Conservation (phyloP, 768 basidiomycete species). For the Fomitopsis serialis region DNA sequence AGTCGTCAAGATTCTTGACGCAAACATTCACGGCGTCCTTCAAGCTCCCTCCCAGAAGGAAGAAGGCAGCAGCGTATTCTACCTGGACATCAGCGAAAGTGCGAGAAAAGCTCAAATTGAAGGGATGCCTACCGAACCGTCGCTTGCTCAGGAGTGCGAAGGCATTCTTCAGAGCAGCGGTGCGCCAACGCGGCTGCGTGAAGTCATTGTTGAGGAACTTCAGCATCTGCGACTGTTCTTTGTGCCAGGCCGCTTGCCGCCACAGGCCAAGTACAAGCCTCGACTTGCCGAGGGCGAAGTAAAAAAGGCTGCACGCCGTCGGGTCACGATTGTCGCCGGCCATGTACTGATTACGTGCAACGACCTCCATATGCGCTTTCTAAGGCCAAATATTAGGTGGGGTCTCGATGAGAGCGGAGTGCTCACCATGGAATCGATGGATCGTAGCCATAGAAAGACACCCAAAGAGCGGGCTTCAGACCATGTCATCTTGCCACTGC, state of each 20-base stretch:
- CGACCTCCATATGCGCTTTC: constrained; percentile 77
- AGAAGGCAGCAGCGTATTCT: constrained; percentile 99
- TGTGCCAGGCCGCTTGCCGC: constrained; percentile 93
- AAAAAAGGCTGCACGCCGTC: constrained; percentile 82
- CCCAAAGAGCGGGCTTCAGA: constrained; percentile 82
- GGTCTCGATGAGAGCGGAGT: neutral
- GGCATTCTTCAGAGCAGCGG: constrained; percentile 94
- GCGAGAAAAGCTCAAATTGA: neutral
- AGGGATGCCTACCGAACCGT: constrained; percentile 69
- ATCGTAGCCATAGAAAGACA: constrained; percentile 83
- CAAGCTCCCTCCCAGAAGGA: constrained; percentile 82
- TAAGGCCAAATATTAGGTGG: constrained; percentile 26
- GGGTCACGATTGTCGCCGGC: constrained; percentile 84
- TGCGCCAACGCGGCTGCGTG: constrained; percentile 74
- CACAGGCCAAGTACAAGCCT: constrained; percentile 93
- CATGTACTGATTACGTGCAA: constrained; percentile 94
- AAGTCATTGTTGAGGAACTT: constrained; percentile 94
- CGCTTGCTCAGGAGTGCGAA: constrained; percentile 88
- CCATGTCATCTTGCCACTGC: constrained; percentile 87
- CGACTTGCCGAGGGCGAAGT: constrained; percentile 90
- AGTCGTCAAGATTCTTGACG: constrained; percentile 80
- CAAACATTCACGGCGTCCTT: constrained; percentile 93
- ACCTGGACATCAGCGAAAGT: constrained; percentile 7
- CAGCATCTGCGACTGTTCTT: constrained; percentile 83
- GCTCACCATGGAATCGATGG: constrained; percentile 71